phyloP scores from a whole-genome alignment of 208 protist genomes.

The Trypanosoma congolense region DNA sequence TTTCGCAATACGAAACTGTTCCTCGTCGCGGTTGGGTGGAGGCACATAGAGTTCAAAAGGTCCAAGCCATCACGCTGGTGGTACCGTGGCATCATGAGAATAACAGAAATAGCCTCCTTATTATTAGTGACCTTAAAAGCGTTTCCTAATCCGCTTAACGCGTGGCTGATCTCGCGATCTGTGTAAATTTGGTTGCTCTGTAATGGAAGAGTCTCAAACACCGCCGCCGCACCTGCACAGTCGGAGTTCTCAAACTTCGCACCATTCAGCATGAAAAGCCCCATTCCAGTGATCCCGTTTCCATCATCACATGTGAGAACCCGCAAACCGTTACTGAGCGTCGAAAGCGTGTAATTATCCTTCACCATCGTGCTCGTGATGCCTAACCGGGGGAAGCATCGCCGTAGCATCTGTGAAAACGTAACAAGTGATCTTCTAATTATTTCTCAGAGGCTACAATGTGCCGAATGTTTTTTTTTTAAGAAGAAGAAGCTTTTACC shows the following conservation, averaged over 20 bases:
- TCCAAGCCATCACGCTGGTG: conserved; percentile 73
- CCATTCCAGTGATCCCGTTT: conserved; percentile 80
- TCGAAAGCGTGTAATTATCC: conserved; percentile 70
- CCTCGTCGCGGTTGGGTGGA: conserved; percentile 61
- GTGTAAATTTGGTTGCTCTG: conserved; percentile 50
- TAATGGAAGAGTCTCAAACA: conserved; percentile 79
- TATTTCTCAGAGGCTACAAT: too few relatives aligned
- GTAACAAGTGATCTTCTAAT: too few relatives aligned
- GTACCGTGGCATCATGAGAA: conserved; percentile 81
- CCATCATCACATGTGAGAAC: conserved; percentile 83
- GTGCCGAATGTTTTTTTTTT: too few relatives aligned
- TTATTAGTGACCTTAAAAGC: conserved; percentile 83
- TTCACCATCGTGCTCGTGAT: conserved; percentile 48
- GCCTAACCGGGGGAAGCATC: conserved; percentile 25
- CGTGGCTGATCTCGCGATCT: conserved; percentile 52
- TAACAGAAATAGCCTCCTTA: conserved; percentile 72
- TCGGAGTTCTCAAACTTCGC: conserved; percentile 72
- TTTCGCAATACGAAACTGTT: conserved; percentile 71
- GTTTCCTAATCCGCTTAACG: conserved; percentile 66
- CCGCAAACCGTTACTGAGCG: conserved; percentile 70
- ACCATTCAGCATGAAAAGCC: conserved; percentile 79
- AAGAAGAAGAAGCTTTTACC: too few relatives aligned
- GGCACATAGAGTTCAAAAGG: conserved; percentile 67
- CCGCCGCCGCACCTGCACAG: conserved; percentile 52
- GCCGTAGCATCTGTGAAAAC: conserved; percentile 36